A percentile compares a stretch with the other conserved stretches of the same genome.
Conservation (phyloP, 2,329 filamentous ascomycete species). For the Cephalotrichum gorgonifer region DNA sequence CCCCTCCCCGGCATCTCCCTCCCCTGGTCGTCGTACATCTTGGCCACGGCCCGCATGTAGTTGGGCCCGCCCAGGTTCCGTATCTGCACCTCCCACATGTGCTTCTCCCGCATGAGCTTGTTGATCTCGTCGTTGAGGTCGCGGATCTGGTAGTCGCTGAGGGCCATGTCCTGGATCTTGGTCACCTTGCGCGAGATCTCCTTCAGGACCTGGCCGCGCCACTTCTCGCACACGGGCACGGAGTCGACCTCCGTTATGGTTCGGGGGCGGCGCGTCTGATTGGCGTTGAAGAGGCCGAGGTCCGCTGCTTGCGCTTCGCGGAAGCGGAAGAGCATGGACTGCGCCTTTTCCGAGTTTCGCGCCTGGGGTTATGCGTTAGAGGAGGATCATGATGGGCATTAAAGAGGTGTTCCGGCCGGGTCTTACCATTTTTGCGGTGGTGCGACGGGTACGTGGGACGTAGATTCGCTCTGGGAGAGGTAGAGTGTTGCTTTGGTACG, state of each 20-base stretch:
- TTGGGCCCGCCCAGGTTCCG: slow-evolving; percentile 93
- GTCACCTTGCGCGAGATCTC: slow-evolving; percentile 96
- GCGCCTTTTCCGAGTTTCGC: slow-evolving; percentile 95
- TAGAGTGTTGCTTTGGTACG: not conserved
- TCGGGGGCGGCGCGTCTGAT: slow-evolving; percentile 81
- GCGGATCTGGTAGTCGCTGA: slow-evolving; percentile 95
- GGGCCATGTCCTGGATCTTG: slow-evolving; percentile 80
- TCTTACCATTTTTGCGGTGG: slow-evolving; percentile 6
- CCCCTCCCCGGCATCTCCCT: slow-evolving; percentile 63
- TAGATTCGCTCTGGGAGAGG: not conserved
- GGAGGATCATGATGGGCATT: not conserved
- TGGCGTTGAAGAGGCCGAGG: slow-evolving; percentile 89
- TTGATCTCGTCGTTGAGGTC: slow-evolving; percentile 99
- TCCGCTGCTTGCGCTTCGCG: slow-evolving; percentile 94
- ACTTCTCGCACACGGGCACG: slow-evolving; percentile 88
- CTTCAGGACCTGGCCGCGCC: slow-evolving; percentile 94
- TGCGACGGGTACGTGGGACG: not conserved
- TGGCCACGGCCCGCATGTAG: slow-evolving; percentile 70
- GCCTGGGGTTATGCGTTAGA: slow-evolving; percentile 41
- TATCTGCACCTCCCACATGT: slow-evolving; percentile 98
- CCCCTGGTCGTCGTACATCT: slow-evolving; percentile 64
- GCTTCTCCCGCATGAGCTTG: slow-evolving; percentile 97
- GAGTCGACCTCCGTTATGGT: slow-evolving; percentile 77
- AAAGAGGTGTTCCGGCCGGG: not conserved
- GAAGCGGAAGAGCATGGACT: slow-evolving; percentile 99